A percentile compares a stretch with the other conserved stretches of the same genome.
These are phyloP conservation scores for Dendrobium chrysotoxum DNA, from an alignment of 106 monocot genomes.

Conservation along the genomic window DNA sequence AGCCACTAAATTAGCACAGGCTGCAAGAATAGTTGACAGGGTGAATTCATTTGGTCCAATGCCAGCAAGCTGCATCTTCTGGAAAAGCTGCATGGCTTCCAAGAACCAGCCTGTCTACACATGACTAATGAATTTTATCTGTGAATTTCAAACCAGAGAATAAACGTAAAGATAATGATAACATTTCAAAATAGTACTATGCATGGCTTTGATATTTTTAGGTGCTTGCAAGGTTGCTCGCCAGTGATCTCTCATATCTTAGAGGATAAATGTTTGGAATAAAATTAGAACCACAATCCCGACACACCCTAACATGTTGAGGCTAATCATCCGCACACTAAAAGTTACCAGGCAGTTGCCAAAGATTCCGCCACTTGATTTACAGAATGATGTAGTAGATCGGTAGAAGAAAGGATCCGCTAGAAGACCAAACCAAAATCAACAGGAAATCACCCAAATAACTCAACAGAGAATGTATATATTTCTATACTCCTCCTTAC, in stretches of 20 bases:
- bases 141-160: background rate
- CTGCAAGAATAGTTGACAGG: conserved; percentile 35
- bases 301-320: no score
- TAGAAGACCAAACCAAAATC: no score
- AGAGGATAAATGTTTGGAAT: background rate
- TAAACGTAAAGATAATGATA: background rate
- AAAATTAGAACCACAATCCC: no score
- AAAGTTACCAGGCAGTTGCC: no score
- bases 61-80: conserved; percentile 31
- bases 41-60: conserved; percentile 44
- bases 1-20: conserved; percentile 45
- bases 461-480: no score
- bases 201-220: background rate
- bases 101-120: conserved; percentile 35
- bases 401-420: no score
- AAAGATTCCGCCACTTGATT: no score
- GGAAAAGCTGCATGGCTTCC: conserved; percentile 44
- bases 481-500: no score
- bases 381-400: no score
- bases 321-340: no score
- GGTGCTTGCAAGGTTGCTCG: background rate
- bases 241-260: background rate
- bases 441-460: no score
- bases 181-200: background rate
- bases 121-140: conserved; percentile 11